Base-by-base conservation (phyloP, 2,329 filamentous ascomycete genomes). In the Fusarium abutilonis region DNA sequence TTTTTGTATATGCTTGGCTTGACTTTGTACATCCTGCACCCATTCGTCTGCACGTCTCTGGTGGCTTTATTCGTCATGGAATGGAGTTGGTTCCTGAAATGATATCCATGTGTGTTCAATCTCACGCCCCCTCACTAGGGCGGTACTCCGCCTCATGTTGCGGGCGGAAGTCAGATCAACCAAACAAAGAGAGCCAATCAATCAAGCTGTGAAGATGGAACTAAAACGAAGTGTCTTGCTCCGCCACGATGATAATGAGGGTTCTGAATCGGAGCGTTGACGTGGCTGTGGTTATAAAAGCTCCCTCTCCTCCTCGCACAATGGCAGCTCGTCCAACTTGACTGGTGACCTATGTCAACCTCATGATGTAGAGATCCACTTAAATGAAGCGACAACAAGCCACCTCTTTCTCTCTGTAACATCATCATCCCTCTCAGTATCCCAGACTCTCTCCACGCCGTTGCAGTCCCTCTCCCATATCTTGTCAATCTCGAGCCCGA, bases 391-490 rank as follows among this genome's bases (percentile, higher is more conserved):
- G 52, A 91, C 79, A 5, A 86, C 85, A n/a, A 91, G 76, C 89
- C 89, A 92, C 63, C 86, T 83, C 77, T 92, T 92, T 68, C 86
- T 79, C 71, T 82, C 83, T 1, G 80, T 82, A 4, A 83, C 75
- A 70, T 90, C 83, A 70, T 92, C 89, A 1, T 86, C 87, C 7
- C 87, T 80, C 68, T 89, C 85, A 60, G 75, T 75, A 13, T 73
- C 75, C 89, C 89, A 92, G 35, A 79, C 78, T 67, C 89, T 80
- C 73, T 89, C 82, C 13, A 72, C 71, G 4, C 89, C 89, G 49
- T 89, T 81, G 13, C 84, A 88, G 72, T 92, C 86, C 72, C 88
- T 82, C 76, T 92, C 89, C 79, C 83, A 89, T 17, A 92, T 86
- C 26, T 79, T 75, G 71, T 90, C 88, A 4, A 90, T 74, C 69